Evolutionary conservation across 148 eudicot genomes (phyloP).

Genomic region (Heliamphora exappendiculata): DNA sequence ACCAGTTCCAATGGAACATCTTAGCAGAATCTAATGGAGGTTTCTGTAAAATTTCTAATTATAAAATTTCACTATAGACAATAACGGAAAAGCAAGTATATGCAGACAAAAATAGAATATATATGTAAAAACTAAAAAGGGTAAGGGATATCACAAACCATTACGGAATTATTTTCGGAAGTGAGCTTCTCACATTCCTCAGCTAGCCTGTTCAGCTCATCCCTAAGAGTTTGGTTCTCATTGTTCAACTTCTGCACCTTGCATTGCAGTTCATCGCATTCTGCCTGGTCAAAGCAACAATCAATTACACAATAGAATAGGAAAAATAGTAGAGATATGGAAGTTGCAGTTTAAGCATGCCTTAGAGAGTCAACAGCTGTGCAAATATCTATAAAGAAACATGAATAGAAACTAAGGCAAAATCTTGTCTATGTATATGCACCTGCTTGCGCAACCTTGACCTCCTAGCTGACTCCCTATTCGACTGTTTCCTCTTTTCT

Average conservation of each 20-base stretch:
- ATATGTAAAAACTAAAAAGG: too few relatives aligned
- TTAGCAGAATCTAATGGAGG: not conserved
- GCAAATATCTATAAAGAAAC: not conserved
- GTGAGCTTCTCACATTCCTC: slow-evolving; percentile 18
- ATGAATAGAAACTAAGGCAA: not conserved
- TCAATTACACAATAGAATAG: not conserved
- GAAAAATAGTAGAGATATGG: not conserved
- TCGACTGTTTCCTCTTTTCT: slow-evolving; percentile 75
- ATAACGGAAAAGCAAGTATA: not conserved
- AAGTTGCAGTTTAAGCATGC: not conserved
- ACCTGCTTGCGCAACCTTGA: slow-evolving; percentile 89
- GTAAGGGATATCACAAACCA: slow-evolving; percentile 6
- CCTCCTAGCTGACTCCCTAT: slow-evolving; percentile 79
- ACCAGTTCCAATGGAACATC: too few relatives aligned
- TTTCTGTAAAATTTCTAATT: not conserved
- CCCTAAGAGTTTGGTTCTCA: slow-evolving; percentile 13
- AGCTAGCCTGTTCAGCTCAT: slow-evolving; percentile 14
- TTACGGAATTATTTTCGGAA: slow-evolving; percentile 18
- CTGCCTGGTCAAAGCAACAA: slow-evolving; percentile 15
- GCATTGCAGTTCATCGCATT: slow-evolving; percentile 21
- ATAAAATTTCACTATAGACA: not conserved
- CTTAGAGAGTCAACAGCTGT: not conserved
- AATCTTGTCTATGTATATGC: not conserved
- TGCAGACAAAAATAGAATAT: not conserved
- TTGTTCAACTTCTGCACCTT: slow-evolving; percentile 12